Evolutionary conservation across 495 filamentous ascomycete genomes (phyloP).

Genomic region (Daldinia childiae): DNA sequence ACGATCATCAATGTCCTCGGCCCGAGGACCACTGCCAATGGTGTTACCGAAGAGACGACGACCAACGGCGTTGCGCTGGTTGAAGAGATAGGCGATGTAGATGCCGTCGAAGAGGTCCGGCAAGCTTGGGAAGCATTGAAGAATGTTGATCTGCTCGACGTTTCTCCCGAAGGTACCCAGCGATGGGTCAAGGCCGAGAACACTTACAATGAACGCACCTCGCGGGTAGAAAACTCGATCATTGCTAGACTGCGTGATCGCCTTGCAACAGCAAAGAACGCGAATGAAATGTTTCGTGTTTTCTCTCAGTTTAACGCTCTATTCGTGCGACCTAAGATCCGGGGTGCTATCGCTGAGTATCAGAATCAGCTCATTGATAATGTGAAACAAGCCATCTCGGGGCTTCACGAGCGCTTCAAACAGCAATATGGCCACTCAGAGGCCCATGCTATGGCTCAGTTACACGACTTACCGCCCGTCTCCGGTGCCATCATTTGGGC

Average conservation of each 20-base stretch:
- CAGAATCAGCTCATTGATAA: slow-evolving; percentile 97
- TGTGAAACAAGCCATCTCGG: slow-evolving; percentile 92
- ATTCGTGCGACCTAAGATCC: slow-evolving; percentile 96
- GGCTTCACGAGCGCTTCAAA: slow-evolving; percentile 95
- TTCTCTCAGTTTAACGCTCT: slow-evolving; percentile 99
- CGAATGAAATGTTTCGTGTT: slow-evolving; percentile 99
- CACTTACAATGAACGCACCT: slow-evolving; percentile 94
- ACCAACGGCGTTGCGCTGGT: slow-evolving; percentile 73
- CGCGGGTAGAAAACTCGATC: slow-evolving; percentile 97
- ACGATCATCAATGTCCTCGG: slow-evolving; percentile 96
- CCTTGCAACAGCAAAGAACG: slow-evolving; percentile 91
- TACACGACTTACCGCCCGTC: slow-evolving; percentile 93
- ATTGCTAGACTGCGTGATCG: slow-evolving; percentile 94
- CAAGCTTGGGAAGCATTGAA: slow-evolving; percentile 92
- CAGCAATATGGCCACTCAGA: slow-evolving; percentile 98
- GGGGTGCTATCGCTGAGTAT: slow-evolving; percentile 96
- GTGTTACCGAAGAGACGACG: slow-evolving; percentile 58
- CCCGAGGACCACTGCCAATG: slow-evolving; percentile 67
- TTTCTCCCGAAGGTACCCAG: slow-evolving; percentile 85
- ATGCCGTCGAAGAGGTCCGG: slow-evolving; percentile 95
- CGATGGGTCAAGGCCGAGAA: slow-evolving; percentile 93
- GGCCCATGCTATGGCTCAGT: slow-evolving; percentile 95
- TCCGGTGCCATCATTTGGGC: slow-evolving; percentile 98
- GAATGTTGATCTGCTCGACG: slow-evolving; percentile 94
- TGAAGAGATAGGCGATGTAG: slow-evolving; percentile 95